Conservation (phyloP, 2,329 filamentous ascomycete species). For the Arthrobotrys musiformis region DNA sequence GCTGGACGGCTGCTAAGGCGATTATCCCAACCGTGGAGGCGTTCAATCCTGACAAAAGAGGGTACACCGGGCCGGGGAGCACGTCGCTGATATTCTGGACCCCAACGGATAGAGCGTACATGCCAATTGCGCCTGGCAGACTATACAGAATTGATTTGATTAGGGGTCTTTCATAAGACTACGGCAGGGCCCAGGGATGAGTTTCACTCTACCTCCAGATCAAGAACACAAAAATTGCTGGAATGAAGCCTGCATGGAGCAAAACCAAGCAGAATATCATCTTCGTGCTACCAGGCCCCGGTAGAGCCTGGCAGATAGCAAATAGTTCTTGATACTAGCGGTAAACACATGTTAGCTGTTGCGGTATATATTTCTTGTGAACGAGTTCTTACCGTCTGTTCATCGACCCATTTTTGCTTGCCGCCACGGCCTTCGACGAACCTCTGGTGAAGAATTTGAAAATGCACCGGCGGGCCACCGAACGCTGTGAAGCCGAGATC, state of each 20-base stretch:
- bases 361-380: not conserved
- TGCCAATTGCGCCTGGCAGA: conserved; percentile 75
- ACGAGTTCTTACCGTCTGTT: conserved; percentile 69
- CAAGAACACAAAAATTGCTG: conserved; percentile 71
- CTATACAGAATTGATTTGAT: no score
- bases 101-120: conserved; percentile 75
- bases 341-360: no score
- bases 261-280: conserved; percentile 76
- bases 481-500: conserved; percentile 74
- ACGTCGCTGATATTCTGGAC: conserved; percentile 70
- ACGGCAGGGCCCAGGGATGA: no score
- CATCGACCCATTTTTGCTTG: conserved; percentile 72
- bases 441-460: conserved; percentile 73
- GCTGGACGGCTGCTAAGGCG: conserved; percentile 74
- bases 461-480: conserved; percentile 76
- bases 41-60: conserved; percentile 77
- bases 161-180: no score
- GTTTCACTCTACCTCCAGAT: conserved; percentile 69
- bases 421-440: conserved; percentile 32
- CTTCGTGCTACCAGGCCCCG: conserved; percentile 76
- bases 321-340: conserved; percentile 80
- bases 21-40: conserved; percentile 78
- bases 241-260: conserved; percentile 71
- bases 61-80: conserved; percentile 73
- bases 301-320: conserved; percentile 75